phyloP scores from a whole-genome alignment of 306 rosid species.

The Datisca glomerata region DNA sequence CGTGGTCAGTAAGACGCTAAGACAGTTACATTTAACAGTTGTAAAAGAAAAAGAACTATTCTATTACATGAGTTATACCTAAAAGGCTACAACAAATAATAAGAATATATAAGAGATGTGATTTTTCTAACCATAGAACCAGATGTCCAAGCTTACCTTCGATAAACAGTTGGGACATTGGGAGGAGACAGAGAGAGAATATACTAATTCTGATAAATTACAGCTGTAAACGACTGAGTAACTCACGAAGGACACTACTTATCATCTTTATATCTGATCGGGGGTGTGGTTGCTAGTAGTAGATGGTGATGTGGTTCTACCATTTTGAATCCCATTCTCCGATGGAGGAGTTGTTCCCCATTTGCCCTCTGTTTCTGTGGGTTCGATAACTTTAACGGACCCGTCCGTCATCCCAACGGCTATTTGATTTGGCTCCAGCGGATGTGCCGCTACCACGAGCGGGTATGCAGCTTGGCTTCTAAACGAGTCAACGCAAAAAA shows the following conservation, averaged over 20 bases:
- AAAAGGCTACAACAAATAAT: neutral
- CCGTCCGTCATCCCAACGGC: conserved; percentile 74
- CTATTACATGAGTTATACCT: neutral
- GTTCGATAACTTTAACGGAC: conserved; percentile 75
- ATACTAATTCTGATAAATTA: conserved; percentile 13
- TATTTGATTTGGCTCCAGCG: conserved; percentile 56
- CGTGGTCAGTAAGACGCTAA: too few relatives aligned
- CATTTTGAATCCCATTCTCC: conserved; percentile 46
- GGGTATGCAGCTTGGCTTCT: conserved; percentile 62
- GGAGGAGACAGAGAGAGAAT: too few relatives aligned
- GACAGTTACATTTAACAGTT: too few relatives aligned
- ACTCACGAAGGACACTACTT: conserved; percentile 17
- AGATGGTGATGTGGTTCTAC: conserved; percentile 50
- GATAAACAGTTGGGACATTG: neutral
- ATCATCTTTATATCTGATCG: conserved; percentile 54
- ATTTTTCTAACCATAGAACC: neutral
- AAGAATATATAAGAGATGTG: neutral
- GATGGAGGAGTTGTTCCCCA: conserved; percentile 59
- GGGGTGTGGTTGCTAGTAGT: conserved; percentile 58
- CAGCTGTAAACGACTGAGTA: conserved; percentile 14
- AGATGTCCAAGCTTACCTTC: neutral
- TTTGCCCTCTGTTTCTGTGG: conserved; percentile 50
- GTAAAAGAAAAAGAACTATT: neutral
- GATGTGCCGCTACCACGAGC: conserved; percentile 64
- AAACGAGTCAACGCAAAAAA: conserved; percentile 5